Evolutionary conservation across 495 filamentous ascomycete species (phyloP), one percentile per base, ranked within the genome.

Genomic region (Aspergillus sclerotioniger): DNA sequence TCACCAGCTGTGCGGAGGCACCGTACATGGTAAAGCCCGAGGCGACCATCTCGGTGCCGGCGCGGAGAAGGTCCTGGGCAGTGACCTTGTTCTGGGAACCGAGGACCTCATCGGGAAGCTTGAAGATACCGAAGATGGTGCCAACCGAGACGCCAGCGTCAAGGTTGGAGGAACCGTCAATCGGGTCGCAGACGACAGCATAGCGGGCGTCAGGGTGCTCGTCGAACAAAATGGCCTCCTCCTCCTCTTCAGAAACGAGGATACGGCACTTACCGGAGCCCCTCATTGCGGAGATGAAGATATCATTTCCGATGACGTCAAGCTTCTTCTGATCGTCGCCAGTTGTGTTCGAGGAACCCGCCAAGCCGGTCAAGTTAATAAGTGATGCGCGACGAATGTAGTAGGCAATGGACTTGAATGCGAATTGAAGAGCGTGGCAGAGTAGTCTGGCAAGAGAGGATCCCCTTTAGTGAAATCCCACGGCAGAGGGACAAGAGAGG

Each of bases 321-420:
- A 98, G 89, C 77, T 98, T 98, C 86, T 98, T 98, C 72, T 98
- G 94, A 71, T 97, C 95, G 73, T 98, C 94, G 41, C 94, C 94
- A 3, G 94, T 98, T 21, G 82, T 89, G 76, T 98, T 98, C 59
- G 92, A 89, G 59, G 92, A 95, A 31, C 94, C 94, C 35, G 94
- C 94, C 21, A 98, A 86, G 46, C 94, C 94, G 35, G 90, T 92
- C 43, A 98, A 84, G 79, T 97, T 96, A 74, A 97, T 96, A 49
- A 98, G 80, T n/a, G 91, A 93, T 28, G 94, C 92, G 71, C 94
- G 86, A 65, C 94, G 91, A 76, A 98, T 98, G 80, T 97, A 98
- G 83, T 98, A 96, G 62, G 94, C 93, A 74, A 98, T 98, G 54
- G 89, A 92, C 80, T 98, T 98, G 86, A 98, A 98, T 64, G 94